Base-by-base conservation (phyloP, 768 basidiomycete genomes). In the Clavulina sp. region DNA sequence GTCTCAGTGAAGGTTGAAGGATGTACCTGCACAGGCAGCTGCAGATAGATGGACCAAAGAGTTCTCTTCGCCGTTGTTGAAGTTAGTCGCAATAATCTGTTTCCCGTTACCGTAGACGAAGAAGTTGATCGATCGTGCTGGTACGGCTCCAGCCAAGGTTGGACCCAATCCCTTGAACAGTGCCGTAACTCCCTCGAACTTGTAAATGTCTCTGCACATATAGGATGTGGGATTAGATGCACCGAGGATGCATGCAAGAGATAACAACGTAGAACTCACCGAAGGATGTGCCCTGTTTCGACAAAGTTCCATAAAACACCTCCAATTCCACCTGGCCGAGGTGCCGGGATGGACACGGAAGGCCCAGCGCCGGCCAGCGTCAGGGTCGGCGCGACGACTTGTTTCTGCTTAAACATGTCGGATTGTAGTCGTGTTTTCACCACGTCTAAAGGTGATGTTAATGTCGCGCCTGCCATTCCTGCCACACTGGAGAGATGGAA, bases 71-170 rank as follows among this genome's bases (percentile, higher is more conserved):
- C 89, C 71, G 56, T 80, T 59, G 64, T 92, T 84, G 65, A 92
- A 87, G 18, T 71, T 63, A 43, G 83, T 70, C 21, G 95, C 91
- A 48, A 95, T 84, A 52, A 93, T 66, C 41, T 81, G 82, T 63
- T 99, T 99, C 47, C 89, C 89, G 61, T 95, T 96, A 29, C 93
- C 95, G 58, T 99, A 99, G 19, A 85, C 82, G 72, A 85, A 97
- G 66, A 99, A 99, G 66, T 93, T 87, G 69, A 97, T 96, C 3
- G 92, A 91, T 50, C 92, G 79, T 0, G 93, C 93, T 0, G 95
- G 95, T 34, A 99, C 74, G 51, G 85, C 92, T 50, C 95, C 95
- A 29, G 96, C 87, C 0, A 99, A 73, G 0, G 88, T 93, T 1
- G 95, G 88, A 0, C 87, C 89, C 13, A 99, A 76, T 44, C 95